Conservation (phyloP, 2,329 filamentous ascomycete species). For the Cercospora zeina region DNA sequence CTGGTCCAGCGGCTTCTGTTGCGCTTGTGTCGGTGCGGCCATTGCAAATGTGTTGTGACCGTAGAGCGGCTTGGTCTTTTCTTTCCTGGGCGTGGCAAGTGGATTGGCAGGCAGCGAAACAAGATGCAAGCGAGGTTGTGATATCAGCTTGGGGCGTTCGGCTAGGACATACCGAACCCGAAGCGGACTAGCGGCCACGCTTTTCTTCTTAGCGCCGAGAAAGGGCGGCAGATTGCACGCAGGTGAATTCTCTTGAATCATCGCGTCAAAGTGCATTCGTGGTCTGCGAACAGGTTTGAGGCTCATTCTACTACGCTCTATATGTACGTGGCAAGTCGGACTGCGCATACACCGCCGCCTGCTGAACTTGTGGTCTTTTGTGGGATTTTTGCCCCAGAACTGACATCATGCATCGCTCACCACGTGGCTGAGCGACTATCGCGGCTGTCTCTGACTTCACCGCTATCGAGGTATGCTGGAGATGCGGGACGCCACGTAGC, state of each 20-base stretch:
- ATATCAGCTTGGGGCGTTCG: conserved; percentile 3
- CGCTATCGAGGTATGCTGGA: conserved; percentile 10
- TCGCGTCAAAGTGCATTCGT: conserved; percentile 2
- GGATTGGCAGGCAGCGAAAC: conserved; percentile 7
- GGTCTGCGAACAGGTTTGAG: background rate
- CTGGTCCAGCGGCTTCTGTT: conserved; percentile 53
- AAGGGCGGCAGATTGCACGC: background rate
- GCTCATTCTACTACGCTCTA: background rate
- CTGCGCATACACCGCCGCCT: background rate
- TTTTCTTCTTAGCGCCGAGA: conserved; percentile 12
- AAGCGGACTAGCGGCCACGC: background rate
- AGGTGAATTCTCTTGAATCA: conserved; percentile 14
- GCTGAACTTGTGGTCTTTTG: background rate
- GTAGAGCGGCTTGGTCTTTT: conserved; percentile 18
- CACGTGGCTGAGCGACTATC: conserved; percentile 13
- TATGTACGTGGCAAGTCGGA: background rate
- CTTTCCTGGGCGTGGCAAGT: conserved; percentile 13
- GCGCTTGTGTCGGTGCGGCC: conserved; percentile 5
- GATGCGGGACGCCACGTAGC: background rate
- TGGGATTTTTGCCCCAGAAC: background rate
- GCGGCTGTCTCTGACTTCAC: conserved; percentile 14
- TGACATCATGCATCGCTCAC: conserved; percentile 14
- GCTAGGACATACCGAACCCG: background rate
- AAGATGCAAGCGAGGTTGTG: conserved; percentile 15
- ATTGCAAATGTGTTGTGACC: conserved; percentile 11